phyloP scores from a whole-genome alignment of 2,329 filamentous ascomycete genomes.

The Ilyonectria sp. region DNA sequence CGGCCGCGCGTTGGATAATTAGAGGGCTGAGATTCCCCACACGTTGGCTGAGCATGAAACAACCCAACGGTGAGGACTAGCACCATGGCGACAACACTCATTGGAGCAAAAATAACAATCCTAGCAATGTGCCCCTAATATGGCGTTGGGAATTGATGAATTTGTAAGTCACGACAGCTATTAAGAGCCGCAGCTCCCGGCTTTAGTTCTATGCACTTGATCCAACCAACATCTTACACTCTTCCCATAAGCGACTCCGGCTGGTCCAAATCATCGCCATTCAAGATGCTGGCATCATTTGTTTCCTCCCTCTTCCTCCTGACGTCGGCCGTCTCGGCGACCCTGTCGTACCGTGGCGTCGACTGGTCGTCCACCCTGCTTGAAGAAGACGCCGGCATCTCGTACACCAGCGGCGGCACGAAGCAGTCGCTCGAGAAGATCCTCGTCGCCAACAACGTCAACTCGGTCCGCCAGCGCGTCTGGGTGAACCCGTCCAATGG shows the following conservation, averaged over 20 bases:
- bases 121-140: not conserved
- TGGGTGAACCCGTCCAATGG: slow-evolving; percentile 79
- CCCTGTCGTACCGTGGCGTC: slow-evolving; percentile 75
- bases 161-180: not conserved
- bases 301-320: slow-evolving; percentile 32
- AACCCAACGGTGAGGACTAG: not conserved
- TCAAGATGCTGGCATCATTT: slow-evolving; percentile 35
- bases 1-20: not conserved
- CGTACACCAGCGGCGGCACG: slow-evolving; percentile 72
- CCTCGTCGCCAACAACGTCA: slow-evolving; percentile 73
- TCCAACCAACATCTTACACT: not conserved
- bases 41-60: not conserved
- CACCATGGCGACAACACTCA: slow-evolving; percentile 4
- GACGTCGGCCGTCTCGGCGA: slow-evolving; percentile 52
- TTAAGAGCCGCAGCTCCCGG: not conserved
- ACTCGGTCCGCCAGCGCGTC: slow-evolving; percentile 78
- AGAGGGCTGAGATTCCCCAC: slow-evolving; percentile 1
- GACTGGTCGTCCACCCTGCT: slow-evolving; percentile 80
- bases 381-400: slow-evolving; percentile 73
- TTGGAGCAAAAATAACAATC: slow-evolving; percentile 28
- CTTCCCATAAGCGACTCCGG: not conserved
- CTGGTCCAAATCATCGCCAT: not conserved
- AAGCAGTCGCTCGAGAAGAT: slow-evolving; percentile 74
- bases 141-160: slow-evolving; percentile 4
- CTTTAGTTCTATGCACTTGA: not conserved